A percentile compares a stretch with the other conserved stretches of the same genome.
Evolutionary conservation across 2,329 filamentous ascomycete species (phyloP).

Genomic region (Venturia carpophila): DNA sequence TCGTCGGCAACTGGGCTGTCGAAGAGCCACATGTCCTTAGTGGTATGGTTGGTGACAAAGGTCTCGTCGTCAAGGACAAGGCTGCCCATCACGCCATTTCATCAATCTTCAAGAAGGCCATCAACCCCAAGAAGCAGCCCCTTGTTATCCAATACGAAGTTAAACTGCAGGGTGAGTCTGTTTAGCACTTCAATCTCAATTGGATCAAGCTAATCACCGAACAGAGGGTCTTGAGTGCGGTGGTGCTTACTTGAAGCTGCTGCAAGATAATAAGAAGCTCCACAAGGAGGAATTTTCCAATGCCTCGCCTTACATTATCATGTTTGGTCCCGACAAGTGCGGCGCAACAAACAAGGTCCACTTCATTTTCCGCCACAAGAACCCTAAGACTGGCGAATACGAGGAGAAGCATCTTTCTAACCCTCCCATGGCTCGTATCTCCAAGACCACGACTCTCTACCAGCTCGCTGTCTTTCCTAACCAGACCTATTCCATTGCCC

Average conservation of each 20-base stretch:
- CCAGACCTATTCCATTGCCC: constrained; percentile 87
- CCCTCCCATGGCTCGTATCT: constrained; percentile 76
- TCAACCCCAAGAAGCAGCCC: constrained; percentile 95
- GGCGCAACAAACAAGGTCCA: constrained; percentile 93
- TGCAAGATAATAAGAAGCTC: constrained; percentile 94
- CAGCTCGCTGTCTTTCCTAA: constrained; percentile 94
- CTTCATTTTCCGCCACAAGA: constrained; percentile 99
- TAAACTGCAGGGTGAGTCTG: constrained; percentile 84
- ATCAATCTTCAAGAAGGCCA: constrained; percentile 92
- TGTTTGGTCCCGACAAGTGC: constrained; percentile 99
- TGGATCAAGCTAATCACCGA: constrained; percentile 28
- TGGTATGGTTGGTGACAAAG: constrained; percentile 91
- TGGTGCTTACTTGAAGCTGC: constrained; percentile 98
- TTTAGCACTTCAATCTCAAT: constrained; percentile 4
- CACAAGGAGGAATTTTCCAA: constrained; percentile 98
- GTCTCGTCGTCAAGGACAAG: constrained; percentile 94
- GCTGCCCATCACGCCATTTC: constrained; percentile 99
- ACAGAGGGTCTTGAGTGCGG: constrained; percentile 91
- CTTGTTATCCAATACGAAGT: constrained; percentile 98
- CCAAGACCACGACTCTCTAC: constrained; percentile 91
- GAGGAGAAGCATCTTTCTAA: constrained; percentile 97
- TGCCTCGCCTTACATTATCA: constrained; percentile 95
- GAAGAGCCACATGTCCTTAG: constrained; percentile 88
- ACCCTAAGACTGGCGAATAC: constrained; percentile 98
- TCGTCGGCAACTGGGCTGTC: constrained; percentile 91